phyloP scores from a whole-genome alignment of 768 basidiomycete species.

The Hydnomerulius pinastri region DNA sequence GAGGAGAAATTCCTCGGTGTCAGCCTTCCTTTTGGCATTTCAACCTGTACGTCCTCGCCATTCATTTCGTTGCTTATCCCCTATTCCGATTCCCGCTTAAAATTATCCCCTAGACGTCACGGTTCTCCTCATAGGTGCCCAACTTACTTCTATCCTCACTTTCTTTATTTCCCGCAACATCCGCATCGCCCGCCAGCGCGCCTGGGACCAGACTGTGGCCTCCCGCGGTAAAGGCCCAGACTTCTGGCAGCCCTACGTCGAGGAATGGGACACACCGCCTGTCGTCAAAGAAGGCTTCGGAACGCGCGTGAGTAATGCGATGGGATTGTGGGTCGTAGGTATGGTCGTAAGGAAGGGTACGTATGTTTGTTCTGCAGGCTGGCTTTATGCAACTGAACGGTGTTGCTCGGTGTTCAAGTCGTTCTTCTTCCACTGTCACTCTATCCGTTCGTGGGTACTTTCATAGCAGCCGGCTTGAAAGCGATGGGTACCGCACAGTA shows the following conservation, averaged over 20 bases:
- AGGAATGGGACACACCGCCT: conserved; percentile 76
- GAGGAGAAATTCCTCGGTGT: conserved; percentile 65
- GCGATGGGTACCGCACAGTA: conserved; percentile 65
- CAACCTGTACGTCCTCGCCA: conserved; percentile 56
- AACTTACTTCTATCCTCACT: conserved; percentile 71
- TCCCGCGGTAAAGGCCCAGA: conserved; percentile 81
- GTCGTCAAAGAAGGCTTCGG: conserved; percentile 31
- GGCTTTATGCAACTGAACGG: neutral
- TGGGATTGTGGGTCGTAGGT: conserved; percentile 16
- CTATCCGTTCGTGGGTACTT: conserved; percentile 68
- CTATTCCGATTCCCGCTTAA: neutral
- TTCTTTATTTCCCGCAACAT: conserved; percentile 89
- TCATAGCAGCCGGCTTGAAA: conserved; percentile 64
- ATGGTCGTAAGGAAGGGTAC: conserved; percentile 25
- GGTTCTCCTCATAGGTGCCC: conserved; percentile 68
- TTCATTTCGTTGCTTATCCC: neutral
- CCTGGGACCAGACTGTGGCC: conserved; percentile 78
- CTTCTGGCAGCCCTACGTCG: conserved; percentile 84
- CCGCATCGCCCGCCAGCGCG: conserved; percentile 73
- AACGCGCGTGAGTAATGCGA: conserved; percentile 15
- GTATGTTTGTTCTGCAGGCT: neutral
- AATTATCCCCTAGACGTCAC: conserved; percentile 62
- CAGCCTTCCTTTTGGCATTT: conserved; percentile 62
- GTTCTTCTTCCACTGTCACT: conserved; percentile 63
- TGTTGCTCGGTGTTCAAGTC: conserved; percentile 41